Evolutionary conservation across 179 eudicot genomes (phyloP).

Genomic region (Monotropa hypopitys): DNA sequence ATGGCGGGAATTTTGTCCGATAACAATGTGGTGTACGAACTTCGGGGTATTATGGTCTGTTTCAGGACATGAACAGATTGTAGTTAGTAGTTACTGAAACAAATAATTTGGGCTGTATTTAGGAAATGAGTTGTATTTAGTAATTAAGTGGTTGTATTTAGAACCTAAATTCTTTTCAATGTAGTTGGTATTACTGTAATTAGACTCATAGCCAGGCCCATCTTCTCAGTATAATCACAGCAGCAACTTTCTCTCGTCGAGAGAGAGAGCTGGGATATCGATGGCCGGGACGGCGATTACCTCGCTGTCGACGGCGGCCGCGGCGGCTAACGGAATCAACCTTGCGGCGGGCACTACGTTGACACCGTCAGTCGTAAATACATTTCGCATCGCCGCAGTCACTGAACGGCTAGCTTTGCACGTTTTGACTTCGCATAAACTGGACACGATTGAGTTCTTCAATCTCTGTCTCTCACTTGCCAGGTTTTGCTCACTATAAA

Average conservation of each 20-base stretch:
- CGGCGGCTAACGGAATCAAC: slow-evolving; percentile 2
- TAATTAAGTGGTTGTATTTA: too few species aligned
- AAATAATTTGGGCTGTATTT: too few species aligned
- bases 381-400: slow-evolving; percentile 12
- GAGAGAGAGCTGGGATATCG: background rate
- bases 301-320: background rate
- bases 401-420: slow-evolving; percentile 14
- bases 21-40: too few species aligned
- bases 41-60: too few species aligned
- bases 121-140: too few species aligned
- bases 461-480: slow-evolving; percentile 71
- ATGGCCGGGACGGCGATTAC: slow-evolving; percentile 8
- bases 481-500: slow-evolving; percentile 24
- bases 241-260: too few species aligned
- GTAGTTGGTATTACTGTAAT: background rate
- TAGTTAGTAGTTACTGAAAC: too few species aligned
- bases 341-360: background rate
- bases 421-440: background rate
- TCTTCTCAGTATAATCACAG: background rate
- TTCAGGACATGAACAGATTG: too few species aligned
- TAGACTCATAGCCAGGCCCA: background rate
- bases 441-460: slow-evolving; percentile 28
- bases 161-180: too few species aligned
- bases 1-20: too few species aligned
- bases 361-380: slow-evolving; percentile 10